phyloP scores from a whole-genome alignment of 2,329 filamentous ascomycete species.

The Stagonosporopsis rhizophila region DNA sequence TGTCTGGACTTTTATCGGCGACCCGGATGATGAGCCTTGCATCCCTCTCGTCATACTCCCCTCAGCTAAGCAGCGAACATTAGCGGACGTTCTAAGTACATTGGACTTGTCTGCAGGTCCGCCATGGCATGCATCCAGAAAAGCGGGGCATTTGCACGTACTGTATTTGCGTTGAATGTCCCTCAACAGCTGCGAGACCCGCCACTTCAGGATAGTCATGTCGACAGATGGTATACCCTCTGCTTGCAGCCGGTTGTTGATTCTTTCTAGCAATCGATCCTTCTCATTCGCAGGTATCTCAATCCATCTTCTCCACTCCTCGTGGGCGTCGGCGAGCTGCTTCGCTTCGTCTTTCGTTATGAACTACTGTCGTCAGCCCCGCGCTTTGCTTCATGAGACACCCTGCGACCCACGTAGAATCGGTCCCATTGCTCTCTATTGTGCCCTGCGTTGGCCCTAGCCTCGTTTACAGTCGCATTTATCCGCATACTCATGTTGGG shows the following conservation, averaged over 20 bases:
- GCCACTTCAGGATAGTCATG: constrained; percentile 50
- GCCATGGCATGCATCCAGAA: constrained; percentile 29
- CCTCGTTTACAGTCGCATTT: constrained; percentile 48
- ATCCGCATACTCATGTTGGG: constrained; percentile 48
- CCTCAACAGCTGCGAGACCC: constrained; percentile 45
- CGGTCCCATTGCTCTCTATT: constrained; percentile 49
- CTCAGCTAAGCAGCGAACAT: constrained; percentile 45
- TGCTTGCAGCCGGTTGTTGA: constrained; percentile 43
- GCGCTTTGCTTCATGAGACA: constrained; percentile 16
- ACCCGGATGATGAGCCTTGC: constrained; percentile 35
- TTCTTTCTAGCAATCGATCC: constrained; percentile 44
- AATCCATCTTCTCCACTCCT: constrained; percentile 49
- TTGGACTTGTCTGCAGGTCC: constrained; percentile 24
- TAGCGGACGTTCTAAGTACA: constrained; percentile 38
- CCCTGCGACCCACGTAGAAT: constrained; percentile 44
- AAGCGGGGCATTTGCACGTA: constrained; percentile 36
- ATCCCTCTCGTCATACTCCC: constrained; percentile 47
- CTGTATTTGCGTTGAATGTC: constrained; percentile 49
- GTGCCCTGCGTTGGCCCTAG: constrained; percentile 44
- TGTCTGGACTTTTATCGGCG: constrained; percentile 38
- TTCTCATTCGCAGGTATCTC: constrained; percentile 48
- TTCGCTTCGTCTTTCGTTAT: constrained; percentile 49
- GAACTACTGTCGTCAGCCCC: constrained; percentile 42
- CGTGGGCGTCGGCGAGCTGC: constrained; percentile 45
- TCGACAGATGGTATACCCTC: constrained; percentile 47